Evolutionary conservation across 257 asterid species (phyloP).

Genomic region (Penstemon barbatus): DNA sequence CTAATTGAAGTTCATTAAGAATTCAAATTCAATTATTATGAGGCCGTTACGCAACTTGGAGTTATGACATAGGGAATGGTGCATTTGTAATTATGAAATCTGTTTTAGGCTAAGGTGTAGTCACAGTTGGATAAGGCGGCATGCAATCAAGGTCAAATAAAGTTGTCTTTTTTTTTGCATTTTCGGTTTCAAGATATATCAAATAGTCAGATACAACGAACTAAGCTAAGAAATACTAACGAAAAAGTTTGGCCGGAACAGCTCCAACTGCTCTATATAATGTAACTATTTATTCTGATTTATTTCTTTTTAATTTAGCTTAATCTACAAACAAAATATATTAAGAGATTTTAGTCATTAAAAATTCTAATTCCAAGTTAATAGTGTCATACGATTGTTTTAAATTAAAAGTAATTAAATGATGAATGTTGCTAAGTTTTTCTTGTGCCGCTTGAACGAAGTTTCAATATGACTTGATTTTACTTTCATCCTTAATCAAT

Average conservation of each 20-base stretch:
- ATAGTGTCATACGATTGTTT: too few relatives aligned
- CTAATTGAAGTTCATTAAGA: constrained; percentile 9
- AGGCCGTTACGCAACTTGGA: constrained; percentile 33
- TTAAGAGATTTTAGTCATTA: too few relatives aligned
- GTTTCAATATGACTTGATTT: too few relatives aligned
- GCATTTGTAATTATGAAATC: constrained; percentile 36
- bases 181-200: constrained; percentile 9
- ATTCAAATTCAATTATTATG: not conserved
- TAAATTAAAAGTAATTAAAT: too few relatives aligned
- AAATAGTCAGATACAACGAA: constrained; percentile 2
- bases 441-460: too few relatives aligned
- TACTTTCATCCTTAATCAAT: too few relatives aligned
- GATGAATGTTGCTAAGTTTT: too few relatives aligned
- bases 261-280: constrained; percentile 25
- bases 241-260: constrained; percentile 10
- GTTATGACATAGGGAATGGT: constrained; percentile 36
- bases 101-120: constrained; percentile 43
- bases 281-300: not conserved
- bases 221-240: not conserved
- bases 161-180: constrained; percentile 15
- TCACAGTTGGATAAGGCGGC: constrained; percentile 46
- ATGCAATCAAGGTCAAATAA: constrained; percentile 23
- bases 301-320: not conserved
- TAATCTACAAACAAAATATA: too few relatives aligned
- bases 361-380: too few relatives aligned